phyloP scores from a whole-genome alignment of 768 basidiomycete genomes.

The Mrakia hoshinonis region DNA sequence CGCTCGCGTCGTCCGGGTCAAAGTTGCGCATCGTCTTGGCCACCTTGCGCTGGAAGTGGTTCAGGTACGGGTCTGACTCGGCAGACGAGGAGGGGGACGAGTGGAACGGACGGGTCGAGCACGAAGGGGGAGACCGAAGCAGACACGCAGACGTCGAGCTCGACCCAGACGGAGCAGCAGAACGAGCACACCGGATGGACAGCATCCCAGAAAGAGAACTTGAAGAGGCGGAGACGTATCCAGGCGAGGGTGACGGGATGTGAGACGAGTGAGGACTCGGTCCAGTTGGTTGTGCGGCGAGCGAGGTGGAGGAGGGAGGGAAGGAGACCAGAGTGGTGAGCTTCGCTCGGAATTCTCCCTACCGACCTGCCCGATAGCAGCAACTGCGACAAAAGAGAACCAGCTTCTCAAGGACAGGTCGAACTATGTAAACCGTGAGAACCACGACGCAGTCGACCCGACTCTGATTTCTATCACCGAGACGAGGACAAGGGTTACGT shows the following conservation, averaged over 20 bases:
- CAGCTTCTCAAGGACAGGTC: too few relatives aligned
- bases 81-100: not conserved
- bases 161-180: not conserved
- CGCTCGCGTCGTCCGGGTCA: not conserved
- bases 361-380: too few relatives aligned
- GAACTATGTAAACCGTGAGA: too few relatives aligned
- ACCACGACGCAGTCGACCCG: too few relatives aligned
- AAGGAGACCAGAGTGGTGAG: too few relatives aligned
- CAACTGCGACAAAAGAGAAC: too few relatives aligned
- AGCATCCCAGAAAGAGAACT: not conserved
- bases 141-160: not conserved
- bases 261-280: not conserved
- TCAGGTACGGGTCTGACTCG: constrained; percentile 1
- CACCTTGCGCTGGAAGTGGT: not conserved
- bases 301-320: not conserved
- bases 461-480: too few relatives aligned
- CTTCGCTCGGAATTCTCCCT: too few relatives aligned
- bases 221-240: too few relatives aligned
- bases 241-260: too few relatives aligned
- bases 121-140: not conserved
- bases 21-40: not conserved
- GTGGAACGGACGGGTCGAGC: not conserved
- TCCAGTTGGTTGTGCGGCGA: not conserved
- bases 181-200: not conserved
- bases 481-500: too few relatives aligned